phyloP scores from a whole-genome alignment of 495 filamentous ascomycete genomes.

The Tuber borchii region DNA sequence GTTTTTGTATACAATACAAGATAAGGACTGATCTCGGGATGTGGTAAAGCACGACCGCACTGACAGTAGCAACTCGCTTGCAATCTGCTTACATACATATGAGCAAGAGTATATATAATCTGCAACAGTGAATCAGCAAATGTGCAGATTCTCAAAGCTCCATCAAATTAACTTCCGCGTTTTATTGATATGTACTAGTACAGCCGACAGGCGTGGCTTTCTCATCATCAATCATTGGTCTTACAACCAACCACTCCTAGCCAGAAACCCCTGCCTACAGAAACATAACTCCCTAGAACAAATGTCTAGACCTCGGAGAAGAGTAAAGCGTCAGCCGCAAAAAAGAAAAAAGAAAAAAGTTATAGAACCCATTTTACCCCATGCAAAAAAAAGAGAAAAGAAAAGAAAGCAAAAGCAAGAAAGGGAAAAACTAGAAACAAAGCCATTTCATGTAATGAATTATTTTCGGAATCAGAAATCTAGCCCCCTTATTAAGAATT shows the following conservation, averaged over 20 bases:
- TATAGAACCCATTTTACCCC: slow-evolving; percentile 36
- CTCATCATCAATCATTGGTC: background rate
- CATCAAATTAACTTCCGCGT: background rate
- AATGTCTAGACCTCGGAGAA: background rate
- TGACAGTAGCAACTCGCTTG: background rate
- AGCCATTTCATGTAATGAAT: slow-evolving; percentile 2
- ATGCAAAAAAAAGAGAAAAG: slow-evolving; percentile 20
- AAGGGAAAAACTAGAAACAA: slow-evolving; percentile 21
- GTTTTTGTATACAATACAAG: background rate
- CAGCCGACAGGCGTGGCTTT: background rate
- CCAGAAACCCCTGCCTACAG: background rate
- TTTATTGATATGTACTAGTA: slow-evolving; percentile 5
- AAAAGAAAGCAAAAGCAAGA: slow-evolving; percentile 15
- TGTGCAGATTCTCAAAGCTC: background rate
- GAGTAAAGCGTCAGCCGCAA: background rate
- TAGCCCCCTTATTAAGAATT: slow-evolving; percentile 21
- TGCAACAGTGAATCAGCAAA: background rate
- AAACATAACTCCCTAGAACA: background rate
- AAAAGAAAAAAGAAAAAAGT: slow-evolving; percentile 13
- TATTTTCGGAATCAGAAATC: slow-evolving; percentile 9
- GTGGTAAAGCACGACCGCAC: background rate
- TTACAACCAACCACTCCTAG: background rate
- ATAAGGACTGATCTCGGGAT: background rate
- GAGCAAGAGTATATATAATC: background rate
- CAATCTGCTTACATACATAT: background rate